Evolutionary conservation across 805 yeast species (phyloP).

Genomic region (Starmerella vaccinii): DNA sequence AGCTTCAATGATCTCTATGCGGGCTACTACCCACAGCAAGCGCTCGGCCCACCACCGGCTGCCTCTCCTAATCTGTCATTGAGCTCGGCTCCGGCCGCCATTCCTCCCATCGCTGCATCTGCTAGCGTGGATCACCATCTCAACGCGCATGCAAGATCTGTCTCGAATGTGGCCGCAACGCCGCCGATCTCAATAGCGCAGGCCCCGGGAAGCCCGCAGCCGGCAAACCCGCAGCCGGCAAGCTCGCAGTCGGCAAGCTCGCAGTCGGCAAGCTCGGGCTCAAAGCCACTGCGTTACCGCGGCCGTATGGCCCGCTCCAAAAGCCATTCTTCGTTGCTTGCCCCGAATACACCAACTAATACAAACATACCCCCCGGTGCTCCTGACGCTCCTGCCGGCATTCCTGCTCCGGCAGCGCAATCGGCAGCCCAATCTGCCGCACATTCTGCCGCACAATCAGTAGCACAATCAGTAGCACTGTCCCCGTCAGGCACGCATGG

Average conservation of each 20-base stretch:
- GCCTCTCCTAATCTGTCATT: background rate
- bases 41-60: background rate
- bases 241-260: background rate
- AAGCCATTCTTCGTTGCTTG: background rate
- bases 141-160: background rate
- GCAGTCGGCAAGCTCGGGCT: background rate
- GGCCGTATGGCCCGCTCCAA: constrained; percentile 4
- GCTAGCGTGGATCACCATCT: background rate
- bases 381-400: background rate
- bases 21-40: background rate
- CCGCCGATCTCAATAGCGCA: background rate
- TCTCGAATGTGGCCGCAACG: background rate
- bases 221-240: background rate
- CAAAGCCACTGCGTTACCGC: constrained; percentile 3
- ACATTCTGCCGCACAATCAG: background rate
- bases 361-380: background rate
- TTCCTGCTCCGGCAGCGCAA: background rate
- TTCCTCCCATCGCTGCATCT: background rate
- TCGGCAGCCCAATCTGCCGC: background rate
- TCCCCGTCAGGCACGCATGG: background rate
- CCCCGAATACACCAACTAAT: background rate
- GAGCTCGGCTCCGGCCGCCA: background rate
- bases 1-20: constrained; percentile 3
- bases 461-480: background rate
- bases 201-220: no score